Conservation (phyloP, 2,329 filamentous ascomycete genomes). For the Talaromyces sp. region DNA sequence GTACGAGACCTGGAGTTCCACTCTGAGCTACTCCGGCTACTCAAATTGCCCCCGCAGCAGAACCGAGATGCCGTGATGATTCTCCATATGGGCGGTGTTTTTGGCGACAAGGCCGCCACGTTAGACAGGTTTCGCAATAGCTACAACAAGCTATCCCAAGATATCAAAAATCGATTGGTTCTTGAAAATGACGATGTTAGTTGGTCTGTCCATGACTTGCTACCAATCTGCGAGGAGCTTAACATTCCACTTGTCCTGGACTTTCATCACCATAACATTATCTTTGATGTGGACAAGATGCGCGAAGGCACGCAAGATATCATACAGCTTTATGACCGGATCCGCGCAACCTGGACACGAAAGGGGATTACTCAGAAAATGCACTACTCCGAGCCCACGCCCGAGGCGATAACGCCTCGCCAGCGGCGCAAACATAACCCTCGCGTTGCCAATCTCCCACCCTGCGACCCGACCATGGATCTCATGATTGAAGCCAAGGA, state of each 20-base stretch:
- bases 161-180: slow-evolving; percentile 75
- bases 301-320: slow-evolving; percentile 85
- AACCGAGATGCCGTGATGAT: slow-evolving; percentile 91
- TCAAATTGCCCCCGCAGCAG: slow-evolving; percentile 71
- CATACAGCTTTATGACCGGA: slow-evolving; percentile 67
- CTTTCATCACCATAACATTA: slow-evolving; percentile 92
- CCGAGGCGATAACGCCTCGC: slow-evolving; percentile 69
- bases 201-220: slow-evolving; percentile 86
- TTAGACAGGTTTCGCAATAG: slow-evolving; percentile 73
- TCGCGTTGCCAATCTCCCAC: slow-evolving; percentile 73
- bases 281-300: slow-evolving; percentile 68
- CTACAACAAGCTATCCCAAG: slow-evolving; percentile 61
- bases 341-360: slow-evolving; percentile 74
- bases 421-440: slow-evolving; percentile 82
- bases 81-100: slow-evolving; percentile 85
- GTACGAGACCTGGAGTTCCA: slow-evolving; percentile 84
- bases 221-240: slow-evolving; percentile 88
- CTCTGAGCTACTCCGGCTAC: slow-evolving; percentile 72
- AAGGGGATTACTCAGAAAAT: slow-evolving; percentile 91
- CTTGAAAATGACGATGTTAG: slow-evolving; percentile 92
- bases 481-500: slow-evolving; percentile 99
- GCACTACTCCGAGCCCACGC: slow-evolving; percentile 85
- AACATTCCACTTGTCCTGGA: slow-evolving; percentile 90
- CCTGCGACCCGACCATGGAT: slow-evolving; percentile 78
- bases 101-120: slow-evolving; percentile 78